Conservation (phyloP, 805 yeast species). For the Naumovozyma dairenensis region DNA sequence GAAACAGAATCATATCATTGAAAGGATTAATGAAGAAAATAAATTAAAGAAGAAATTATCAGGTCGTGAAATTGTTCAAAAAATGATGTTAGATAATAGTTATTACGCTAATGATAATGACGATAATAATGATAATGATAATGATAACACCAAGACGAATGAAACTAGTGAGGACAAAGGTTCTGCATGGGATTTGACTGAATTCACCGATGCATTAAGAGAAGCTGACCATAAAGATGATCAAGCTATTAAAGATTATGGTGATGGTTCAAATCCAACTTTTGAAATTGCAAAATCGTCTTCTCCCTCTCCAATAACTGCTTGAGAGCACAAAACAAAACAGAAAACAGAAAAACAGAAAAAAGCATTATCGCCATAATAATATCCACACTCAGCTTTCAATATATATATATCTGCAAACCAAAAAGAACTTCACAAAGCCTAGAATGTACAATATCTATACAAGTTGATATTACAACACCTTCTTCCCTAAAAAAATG, state of each 20-base stretch:
- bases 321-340: too few relatives aligned
- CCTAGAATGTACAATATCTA: too few relatives aligned
- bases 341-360: too few relatives aligned
- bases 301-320: too few relatives aligned
- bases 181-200: slow-evolving; percentile 36
- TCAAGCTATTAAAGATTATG: slow-evolving; percentile 54
- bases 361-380: too few relatives aligned
- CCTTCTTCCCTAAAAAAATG: too few relatives aligned
- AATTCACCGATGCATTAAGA: slow-evolving; percentile 31
- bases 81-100: slow-evolving; percentile 48
- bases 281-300: slow-evolving; percentile 21
- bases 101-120: slow-evolving; percentile 41
- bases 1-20: slow-evolving; percentile 62
- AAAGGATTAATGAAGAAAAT: slow-evolving; percentile 38
- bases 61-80: slow-evolving; percentile 61
- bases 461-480: too few relatives aligned
- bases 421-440: too few relatives aligned
- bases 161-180: slow-evolving; percentile 27
- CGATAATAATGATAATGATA: slow-evolving; percentile 26
- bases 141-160: too few relatives aligned
- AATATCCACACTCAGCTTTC: too few relatives aligned
- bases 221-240: slow-evolving; percentile 29
- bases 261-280: slow-evolving; percentile 47
- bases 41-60: slow-evolving; percentile 41
- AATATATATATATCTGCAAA: too few relatives aligned